phyloP scores from a whole-genome alignment of 495 filamentous ascomycete species.

The Podospora anserina region DNA sequence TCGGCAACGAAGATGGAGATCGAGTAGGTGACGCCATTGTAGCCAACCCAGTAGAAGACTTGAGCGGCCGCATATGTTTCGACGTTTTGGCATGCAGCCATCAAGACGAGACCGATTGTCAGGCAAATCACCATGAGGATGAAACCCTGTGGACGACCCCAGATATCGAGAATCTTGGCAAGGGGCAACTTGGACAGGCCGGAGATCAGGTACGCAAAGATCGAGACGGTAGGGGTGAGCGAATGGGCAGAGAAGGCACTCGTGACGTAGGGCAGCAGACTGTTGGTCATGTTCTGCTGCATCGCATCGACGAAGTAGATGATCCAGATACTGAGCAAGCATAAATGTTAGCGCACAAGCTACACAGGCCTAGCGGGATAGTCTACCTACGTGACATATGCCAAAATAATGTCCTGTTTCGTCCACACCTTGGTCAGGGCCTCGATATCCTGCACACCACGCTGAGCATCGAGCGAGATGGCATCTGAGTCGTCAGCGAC shows the following conservation, averaged over 20 bases:
- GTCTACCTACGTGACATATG: constrained; percentile 28
- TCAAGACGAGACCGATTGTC: constrained; percentile 47
- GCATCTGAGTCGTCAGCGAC: constrained; percentile 21
- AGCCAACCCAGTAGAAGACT: constrained; percentile 53
- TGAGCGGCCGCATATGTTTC: constrained; percentile 50
- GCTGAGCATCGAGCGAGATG: constrained; percentile 25
- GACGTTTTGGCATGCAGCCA: constrained; percentile 51
- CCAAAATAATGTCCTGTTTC: constrained; percentile 20
- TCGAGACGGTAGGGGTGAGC: constrained; percentile 43
- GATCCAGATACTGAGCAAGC: constrained; percentile 44
- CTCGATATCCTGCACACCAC: constrained; percentile 28
- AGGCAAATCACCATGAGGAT: constrained; percentile 34
- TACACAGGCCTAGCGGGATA: background rate
- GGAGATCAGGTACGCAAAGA: constrained; percentile 56
- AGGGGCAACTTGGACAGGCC: constrained; percentile 58
- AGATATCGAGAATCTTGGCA: constrained; percentile 64
- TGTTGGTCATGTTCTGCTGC: constrained; percentile 40
- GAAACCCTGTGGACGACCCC: constrained; percentile 53
- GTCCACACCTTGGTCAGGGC: constrained; percentile 32
- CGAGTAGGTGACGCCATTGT: constrained; percentile 57
- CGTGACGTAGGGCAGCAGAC: constrained; percentile 47
- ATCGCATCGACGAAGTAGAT: constrained; percentile 50
- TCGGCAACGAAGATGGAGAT: constrained; percentile 65
- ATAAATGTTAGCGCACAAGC: background rate
- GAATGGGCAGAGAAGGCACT: constrained; percentile 47